Evolutionary conservation across 805 yeast genomes (phyloP), one percentile per base, ranked within the genome.

Genomic region (Isabelozyma gotoi): DNA sequence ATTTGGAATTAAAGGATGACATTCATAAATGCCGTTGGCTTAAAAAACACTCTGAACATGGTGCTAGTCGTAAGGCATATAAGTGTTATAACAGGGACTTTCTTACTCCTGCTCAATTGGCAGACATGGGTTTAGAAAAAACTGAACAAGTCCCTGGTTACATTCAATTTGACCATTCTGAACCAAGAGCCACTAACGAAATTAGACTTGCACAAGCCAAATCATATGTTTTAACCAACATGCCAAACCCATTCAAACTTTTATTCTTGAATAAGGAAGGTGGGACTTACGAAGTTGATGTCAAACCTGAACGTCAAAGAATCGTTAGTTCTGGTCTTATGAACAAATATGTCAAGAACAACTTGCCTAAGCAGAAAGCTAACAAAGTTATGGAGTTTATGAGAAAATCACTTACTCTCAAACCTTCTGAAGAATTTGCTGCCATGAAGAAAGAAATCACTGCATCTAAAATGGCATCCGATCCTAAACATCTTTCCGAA

Each of bases 131-230:
- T 3, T 63, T 50, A 40, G 46, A 43, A 6, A 42, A 51, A 11
- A 50, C 46, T 17, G 59, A 55, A 2, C 65, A 62, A 39, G 39
- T 64, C n/a, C 69, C 69, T 1, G 59, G 59, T 2, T 56, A 51
- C 15, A 40, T 65, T 1, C 52, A 55, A 18, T 38, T 39, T 36
- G 56, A 20, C 27, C 53, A 54, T 44, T 36, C 50, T 24, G 33
- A 44, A 6, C 19, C n/a, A 11, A 16, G 39, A 7, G 49, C 53
- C 24, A 42, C 42, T 7, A 51, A 55, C 31, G 52, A 48, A 19
- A 20, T 40, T 17, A 43, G 65, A 18, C 48, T 49, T 19, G 35
- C 32, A 10, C 39, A 36, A 31, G 39, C 21, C 16, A 47, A 47
- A 35, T 52, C 60, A 0, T 56, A 53, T 31, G 18, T 35, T 42